These are phyloP conservation scores for Ustilago hordei DNA, from an alignment of 1,284 basidiomycete genomes.

Conservation along the genomic window DNA sequence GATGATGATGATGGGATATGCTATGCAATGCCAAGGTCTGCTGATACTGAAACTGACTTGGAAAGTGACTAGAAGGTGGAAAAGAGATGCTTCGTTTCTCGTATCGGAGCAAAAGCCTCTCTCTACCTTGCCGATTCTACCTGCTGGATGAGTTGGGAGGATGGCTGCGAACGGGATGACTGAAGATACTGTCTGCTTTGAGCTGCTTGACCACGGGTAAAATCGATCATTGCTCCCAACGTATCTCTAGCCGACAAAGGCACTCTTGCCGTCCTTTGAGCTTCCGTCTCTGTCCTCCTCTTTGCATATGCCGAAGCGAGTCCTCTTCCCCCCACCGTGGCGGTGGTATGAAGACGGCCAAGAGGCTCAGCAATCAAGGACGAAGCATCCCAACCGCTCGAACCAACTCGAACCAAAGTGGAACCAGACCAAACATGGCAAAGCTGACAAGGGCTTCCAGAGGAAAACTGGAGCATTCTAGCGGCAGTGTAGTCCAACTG, in stretches of 20 bases:
- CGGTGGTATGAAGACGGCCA: background rate
- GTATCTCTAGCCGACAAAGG: constrained; percentile 17
- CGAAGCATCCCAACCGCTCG: constrained; percentile 17
- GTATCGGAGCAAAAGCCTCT: background rate
- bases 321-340: background rate
- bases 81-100: no score
- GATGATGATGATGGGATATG: no score
- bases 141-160: background rate
- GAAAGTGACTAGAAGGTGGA: no score
- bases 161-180: constrained; percentile 16
- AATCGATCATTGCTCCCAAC: constrained; percentile 31
- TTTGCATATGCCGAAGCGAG: background rate
- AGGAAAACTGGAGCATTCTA: constrained; percentile 42
- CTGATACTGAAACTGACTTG: no score
- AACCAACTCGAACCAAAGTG: constrained; percentile 11
- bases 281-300: background rate
- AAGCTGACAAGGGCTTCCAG: background rate
- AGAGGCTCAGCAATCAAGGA: constrained; percentile 21
- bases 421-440: background rate
- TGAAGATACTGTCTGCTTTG: constrained; percentile 21
- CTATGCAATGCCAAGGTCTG: no score
- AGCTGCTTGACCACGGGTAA: constrained; percentile 23
- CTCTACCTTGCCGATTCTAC: background rate
- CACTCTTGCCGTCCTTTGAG: constrained; percentile 1
- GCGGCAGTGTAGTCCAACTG: constrained; percentile 50